Percentiles rank a stretch among this genome's conserved stretches.
Conservation (phyloP, 805 yeast genomes). For the Teunomyces gatunensis region DNA sequence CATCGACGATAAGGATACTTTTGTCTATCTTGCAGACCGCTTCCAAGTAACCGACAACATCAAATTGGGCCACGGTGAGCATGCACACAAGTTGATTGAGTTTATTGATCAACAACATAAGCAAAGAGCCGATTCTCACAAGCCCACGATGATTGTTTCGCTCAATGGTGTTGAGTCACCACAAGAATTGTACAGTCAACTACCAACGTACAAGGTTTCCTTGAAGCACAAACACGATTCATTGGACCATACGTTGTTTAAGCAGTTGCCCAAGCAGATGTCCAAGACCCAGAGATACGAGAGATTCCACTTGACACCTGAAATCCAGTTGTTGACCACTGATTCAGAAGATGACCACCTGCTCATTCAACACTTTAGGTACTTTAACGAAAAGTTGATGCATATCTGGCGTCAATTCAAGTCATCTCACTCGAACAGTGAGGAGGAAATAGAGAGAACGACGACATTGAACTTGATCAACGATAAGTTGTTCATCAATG, state of each 20-base stretch:
- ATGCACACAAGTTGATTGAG: conserved; percentile 21
- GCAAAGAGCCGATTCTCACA: conserved; percentile 6
- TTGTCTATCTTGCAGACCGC: conserved; percentile 45
- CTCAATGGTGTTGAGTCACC: conserved; percentile 44
- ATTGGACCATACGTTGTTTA: conserved; percentile 13
- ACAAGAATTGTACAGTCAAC: conserved; percentile 20
- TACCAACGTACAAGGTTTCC: conserved; percentile 21
- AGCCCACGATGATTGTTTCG: conserved; percentile 35
- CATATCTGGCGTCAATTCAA: conserved; percentile 37
- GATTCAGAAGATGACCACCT: conserved; percentile 2
- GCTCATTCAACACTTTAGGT: conserved; percentile 19
- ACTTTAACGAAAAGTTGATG: conserved; percentile 29
- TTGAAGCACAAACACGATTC: conserved; percentile 5
- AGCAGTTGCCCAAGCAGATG: conserved; percentile 19
- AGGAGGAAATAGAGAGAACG: not conserved
- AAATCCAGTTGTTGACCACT: conserved; percentile 17
- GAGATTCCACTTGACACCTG: conserved; percentile 22
- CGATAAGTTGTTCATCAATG: conserved; percentile 48
- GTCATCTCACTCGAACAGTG: not conserved
- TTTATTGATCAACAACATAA: conserved; percentile 21
- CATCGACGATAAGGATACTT: conserved; percentile 25
- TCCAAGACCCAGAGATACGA: conserved; percentile 3
- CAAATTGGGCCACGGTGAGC: conserved; percentile 30
- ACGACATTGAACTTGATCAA: conserved; percentile 29
- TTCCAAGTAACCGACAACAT: conserved; percentile 40